Percentiles rank a stretch among this genome's conserved stretches.
These are phyloP conservation scores for Neonectria ditissima DNA, from an alignment of 2,329 filamentous ascomycete species.

Conservation along the genomic window DNA sequence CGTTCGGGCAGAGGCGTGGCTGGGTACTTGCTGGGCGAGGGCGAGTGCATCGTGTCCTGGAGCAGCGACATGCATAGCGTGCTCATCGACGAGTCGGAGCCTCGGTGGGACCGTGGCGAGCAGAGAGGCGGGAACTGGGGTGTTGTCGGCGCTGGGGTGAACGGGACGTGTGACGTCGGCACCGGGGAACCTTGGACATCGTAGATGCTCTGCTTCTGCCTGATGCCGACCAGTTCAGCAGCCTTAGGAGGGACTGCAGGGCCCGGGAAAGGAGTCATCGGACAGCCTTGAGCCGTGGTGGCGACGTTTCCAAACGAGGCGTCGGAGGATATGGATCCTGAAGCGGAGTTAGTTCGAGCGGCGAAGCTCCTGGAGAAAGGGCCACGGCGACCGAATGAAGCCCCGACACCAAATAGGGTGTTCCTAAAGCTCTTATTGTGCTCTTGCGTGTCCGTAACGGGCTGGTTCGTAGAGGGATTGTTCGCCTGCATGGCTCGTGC, in stretches of 20 bases:
- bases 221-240: slow-evolving; percentile 32
- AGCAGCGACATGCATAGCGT: slow-evolving; percentile 38
- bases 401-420: not conserved
- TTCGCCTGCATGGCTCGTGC: not conserved
- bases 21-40: slow-evolving; percentile 22
- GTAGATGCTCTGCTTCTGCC: not conserved
- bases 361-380: not conserved
- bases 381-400: not conserved
- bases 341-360: slow-evolving; percentile 3
- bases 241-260: slow-evolving; percentile 31
- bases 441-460: not conserved
- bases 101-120: not conserved
- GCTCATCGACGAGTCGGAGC: slow-evolving; percentile 39
- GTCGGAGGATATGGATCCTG: slow-evolving; percentile 31
- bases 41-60: slow-evolving; percentile 36
- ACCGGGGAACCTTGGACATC: not conserved
- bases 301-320: slow-evolving; percentile 31
- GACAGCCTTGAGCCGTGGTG: slow-evolving; percentile 9
- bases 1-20: not conserved
- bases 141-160: not conserved
- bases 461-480: not conserved
- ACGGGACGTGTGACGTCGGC: not conserved
- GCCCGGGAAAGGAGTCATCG: slow-evolving; percentile 3
- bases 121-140: not conserved
- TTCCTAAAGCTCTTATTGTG: not conserved